Evolutionary conservation across 108 stramenopile species (phyloP).

Genomic region (Nitzschia inconspicua): DNA sequence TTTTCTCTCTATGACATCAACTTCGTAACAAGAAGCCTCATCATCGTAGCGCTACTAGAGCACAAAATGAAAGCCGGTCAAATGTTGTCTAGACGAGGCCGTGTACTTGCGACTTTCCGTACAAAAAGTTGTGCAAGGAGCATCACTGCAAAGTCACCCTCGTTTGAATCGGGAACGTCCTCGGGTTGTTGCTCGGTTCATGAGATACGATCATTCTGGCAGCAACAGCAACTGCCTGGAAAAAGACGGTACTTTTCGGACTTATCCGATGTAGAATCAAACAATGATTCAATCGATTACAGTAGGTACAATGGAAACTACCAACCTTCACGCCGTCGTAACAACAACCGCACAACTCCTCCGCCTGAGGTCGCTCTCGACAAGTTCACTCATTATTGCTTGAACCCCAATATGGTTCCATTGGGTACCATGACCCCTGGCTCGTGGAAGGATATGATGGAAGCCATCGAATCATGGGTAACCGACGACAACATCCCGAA

Average conservation of each 20-base stretch:
- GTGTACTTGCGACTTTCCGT: too few relatives aligned
- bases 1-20: too few relatives aligned
- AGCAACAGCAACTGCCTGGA: background rate
- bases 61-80: too few relatives aligned
- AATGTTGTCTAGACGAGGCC: too few relatives aligned
- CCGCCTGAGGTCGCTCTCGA: constrained; percentile 11
- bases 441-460: constrained; percentile 17
- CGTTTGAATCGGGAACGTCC: too few relatives aligned
- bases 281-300: too few relatives aligned
- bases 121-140: too few relatives aligned
- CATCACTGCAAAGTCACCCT: too few relatives aligned
- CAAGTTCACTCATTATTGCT: constrained; percentile 9
- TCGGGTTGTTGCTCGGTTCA: background rate
- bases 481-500: too few relatives aligned
- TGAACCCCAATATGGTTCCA: constrained; percentile 14
- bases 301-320: too few relatives aligned
- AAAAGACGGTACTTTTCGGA: background rate
- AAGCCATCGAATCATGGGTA: constrained; percentile 15
- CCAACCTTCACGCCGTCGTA: background rate
- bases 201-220: background rate
- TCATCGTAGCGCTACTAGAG: too few relatives aligned
- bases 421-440: constrained; percentile 19
- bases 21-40: too few relatives aligned
- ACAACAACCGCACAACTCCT: background rate
- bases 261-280: background rate